phyloP scores from a whole-genome alignment of 768 basidiomycete species.

The Baorangia bicolor region DNA sequence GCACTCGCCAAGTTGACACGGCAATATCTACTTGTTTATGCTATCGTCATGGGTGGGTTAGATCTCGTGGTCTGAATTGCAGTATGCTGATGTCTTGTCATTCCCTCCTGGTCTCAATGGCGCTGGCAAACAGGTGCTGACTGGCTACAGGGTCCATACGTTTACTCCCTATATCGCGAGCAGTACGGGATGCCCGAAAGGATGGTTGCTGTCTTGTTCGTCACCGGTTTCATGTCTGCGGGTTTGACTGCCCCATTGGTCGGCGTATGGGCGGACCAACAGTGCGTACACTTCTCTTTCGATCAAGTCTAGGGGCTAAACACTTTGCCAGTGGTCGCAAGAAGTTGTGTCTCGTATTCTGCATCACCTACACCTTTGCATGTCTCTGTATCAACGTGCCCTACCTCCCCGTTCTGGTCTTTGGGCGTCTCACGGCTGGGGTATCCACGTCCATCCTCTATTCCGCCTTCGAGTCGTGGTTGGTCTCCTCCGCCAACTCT shows the following conservation, averaged over 20 bases:
- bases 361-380: conserved; percentile 59
- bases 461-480: conserved; percentile 77
- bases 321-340: conserved; percentile 54
- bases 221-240: conserved; percentile 74
- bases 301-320: not conserved
- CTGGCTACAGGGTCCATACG: conserved; percentile 79
- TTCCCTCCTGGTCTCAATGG: not conserved
- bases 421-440: conserved; percentile 67
- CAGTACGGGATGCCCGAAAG: conserved; percentile 65
- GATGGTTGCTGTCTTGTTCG: conserved; percentile 67
- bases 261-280: conserved; percentile 76
- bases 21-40: conserved; percentile 67
- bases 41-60: conserved; percentile 66
- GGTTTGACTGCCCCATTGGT: conserved; percentile 68
- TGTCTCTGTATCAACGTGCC: conserved; percentile 61
- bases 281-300: conserved; percentile 31
- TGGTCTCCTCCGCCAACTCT: conserved; percentile 59
- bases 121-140: conserved; percentile 52
- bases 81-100: not conserved
- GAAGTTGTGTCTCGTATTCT: conserved; percentile 68
- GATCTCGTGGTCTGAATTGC: not conserved
- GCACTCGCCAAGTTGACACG: conserved; percentile 36
- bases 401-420: conserved; percentile 55
- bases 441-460: conserved; percentile 74
- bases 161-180: conserved; percentile 71